Conservation (phyloP, 768 basidiomycete species). For the Auriscalpium microsporum region DNA sequence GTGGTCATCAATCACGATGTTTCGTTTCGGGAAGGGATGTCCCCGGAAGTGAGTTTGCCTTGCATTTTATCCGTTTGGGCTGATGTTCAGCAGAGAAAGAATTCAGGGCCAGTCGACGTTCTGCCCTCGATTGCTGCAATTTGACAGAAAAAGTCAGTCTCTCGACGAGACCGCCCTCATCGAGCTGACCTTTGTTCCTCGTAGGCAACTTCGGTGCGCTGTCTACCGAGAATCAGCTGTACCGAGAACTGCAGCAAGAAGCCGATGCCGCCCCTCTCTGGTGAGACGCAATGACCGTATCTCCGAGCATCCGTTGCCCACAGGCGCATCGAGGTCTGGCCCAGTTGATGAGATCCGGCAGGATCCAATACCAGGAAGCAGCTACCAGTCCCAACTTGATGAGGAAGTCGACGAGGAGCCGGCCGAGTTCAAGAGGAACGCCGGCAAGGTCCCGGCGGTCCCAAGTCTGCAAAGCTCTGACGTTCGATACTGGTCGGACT, state of each 20-base stretch:
- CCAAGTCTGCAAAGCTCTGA: slow-evolving; percentile 16
- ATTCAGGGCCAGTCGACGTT: slow-evolving; percentile 36
- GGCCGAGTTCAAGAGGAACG: neutral
- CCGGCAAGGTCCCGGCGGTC: neutral
- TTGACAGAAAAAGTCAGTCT: slow-evolving; percentile 71
- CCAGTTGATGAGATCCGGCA: slow-evolving; percentile 42
- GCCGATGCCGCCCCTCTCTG: neutral
- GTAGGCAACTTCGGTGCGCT: slow-evolving; percentile 63
- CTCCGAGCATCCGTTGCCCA: neutral
- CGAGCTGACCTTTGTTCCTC: slow-evolving; percentile 3
- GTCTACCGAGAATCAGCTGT: slow-evolving; percentile 22
- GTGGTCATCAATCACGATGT: slow-evolving; percentile 34
- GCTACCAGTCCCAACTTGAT: slow-evolving; percentile 43
- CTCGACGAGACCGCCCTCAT: too few species aligned
- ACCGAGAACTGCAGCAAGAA: slow-evolving; percentile 2
- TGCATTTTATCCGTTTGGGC: slow-evolving; percentile 1
- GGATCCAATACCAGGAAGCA: slow-evolving; percentile 42
- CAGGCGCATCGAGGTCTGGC: slow-evolving; percentile 35
- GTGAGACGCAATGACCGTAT: neutral
- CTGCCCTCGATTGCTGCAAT: slow-evolving; percentile 56
- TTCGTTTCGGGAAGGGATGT: slow-evolving; percentile 58
- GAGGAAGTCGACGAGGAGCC: slow-evolving; percentile 18
- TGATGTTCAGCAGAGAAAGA: slow-evolving; percentile 6
- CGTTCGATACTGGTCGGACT: slow-evolving; percentile 64
- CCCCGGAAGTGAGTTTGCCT: slow-evolving; percentile 11